These are phyloP conservation scores for Thinopyrum elongatum DNA, from an alignment of 176 grass and related monocot genomes.

Conservation along the genomic window DNA sequence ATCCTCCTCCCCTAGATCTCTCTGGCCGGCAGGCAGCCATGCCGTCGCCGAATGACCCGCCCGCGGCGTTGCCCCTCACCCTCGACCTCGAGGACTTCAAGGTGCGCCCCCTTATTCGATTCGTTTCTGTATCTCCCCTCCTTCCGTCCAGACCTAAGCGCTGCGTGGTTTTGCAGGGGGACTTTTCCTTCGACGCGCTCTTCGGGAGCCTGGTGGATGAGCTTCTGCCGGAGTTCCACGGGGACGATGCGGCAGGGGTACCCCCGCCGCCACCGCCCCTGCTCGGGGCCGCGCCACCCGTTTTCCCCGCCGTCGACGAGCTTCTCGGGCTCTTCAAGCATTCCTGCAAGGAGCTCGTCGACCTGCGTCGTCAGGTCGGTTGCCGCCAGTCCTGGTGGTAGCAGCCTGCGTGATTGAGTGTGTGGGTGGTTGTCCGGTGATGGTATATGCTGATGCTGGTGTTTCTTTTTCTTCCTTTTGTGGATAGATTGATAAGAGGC, in stretches of 20 bases:
- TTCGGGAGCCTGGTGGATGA: constrained; percentile 90
- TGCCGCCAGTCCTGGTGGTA: background rate
- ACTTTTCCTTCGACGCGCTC: constrained; percentile 92
- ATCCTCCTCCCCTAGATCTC: constrained; percentile 40
- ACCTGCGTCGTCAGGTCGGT: constrained; percentile 80
- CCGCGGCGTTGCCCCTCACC: constrained; percentile 73
- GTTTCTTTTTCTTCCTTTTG: background rate
- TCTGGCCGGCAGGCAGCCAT: constrained; percentile 34
- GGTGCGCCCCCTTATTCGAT: constrained; percentile 26
- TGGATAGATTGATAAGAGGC: constrained; percentile 85
- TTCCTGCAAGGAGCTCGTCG: constrained; percentile 97
- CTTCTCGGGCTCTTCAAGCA: constrained; percentile 87
- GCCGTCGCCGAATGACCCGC: constrained; percentile 37
- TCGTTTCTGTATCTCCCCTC: background rate
- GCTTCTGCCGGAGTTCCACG: constrained; percentile 77
- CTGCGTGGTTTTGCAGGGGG: constrained; percentile 44
- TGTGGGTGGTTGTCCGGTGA: background rate
- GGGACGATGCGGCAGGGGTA: constrained; percentile 43
- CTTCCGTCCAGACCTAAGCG: background rate
- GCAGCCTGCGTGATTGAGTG: background rate
- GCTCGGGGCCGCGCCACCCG: constrained; percentile 52
- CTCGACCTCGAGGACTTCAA: constrained; percentile 98
- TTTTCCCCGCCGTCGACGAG: constrained; percentile 94
- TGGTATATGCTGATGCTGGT: background rate
- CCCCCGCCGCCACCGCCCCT: constrained; percentile 28